Base-by-base conservation (phyloP, 2,329 filamentous ascomycete genomes). In the Neonectria neomacrospora region DNA sequence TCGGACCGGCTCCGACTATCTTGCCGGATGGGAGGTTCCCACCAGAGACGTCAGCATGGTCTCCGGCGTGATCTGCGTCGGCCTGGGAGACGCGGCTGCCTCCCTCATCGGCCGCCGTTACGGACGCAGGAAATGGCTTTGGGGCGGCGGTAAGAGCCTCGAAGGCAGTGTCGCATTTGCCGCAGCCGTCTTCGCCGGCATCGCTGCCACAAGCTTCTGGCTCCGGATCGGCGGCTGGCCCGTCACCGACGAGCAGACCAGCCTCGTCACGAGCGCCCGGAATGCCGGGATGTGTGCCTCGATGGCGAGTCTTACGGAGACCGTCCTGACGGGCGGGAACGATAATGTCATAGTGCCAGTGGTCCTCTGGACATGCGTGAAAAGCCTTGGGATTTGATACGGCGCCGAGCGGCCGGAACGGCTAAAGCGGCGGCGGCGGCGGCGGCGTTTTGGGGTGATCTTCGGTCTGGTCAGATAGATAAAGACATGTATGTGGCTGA, bases 331-430 rank as follows among this genome's bases (percentile, higher is more conserved):
- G 14, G 96, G 96, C 2, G 96, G 95, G 30, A 99, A 99, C 78
- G 96, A 99, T 83, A 99, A 99, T 82, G 96, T 99, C 18, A 90
- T 98, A 67, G 95, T 98, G 67, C 96, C 96, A 4, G 88, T 99
- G 61, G 89, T 97, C 54, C 80, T 99, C 64, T 99, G 96, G 96
- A 86, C 94, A 63, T 89, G 97, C 73, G 94, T 97, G 41, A 91
- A 95, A 79, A 93, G 92, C 20, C 78, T 95, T 64, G 85, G 85
- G 58, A 74, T 90, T 67, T 90, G 80, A 68, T 59, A 66, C 39
- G 56, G 58, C 50, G 26, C 39, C 55, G 51, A 22, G 56, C 42
- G 20, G 48, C 30, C 8, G 30, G 12, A 32, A 26, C 9, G 18
- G 23, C 3, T 26, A 26, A 3, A 26, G 6, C 23, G 23, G 54